Base-by-base conservation (phyloP, 768 basidiomycete genomes). In the Agrocybe praecox region DNA sequence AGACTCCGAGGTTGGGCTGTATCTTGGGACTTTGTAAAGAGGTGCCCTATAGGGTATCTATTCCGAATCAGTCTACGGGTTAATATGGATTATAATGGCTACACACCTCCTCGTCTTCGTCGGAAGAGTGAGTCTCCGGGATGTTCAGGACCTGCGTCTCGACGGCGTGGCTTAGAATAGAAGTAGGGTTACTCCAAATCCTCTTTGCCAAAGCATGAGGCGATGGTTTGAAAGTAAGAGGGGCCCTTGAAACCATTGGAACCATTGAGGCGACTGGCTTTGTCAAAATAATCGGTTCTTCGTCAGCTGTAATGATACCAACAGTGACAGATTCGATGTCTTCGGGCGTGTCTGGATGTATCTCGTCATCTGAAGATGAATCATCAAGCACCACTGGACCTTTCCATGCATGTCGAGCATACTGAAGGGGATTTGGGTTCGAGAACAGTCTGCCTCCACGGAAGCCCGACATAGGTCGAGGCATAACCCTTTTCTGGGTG, bases 131-230 rank as follows among this genome's bases (percentile, higher is more conserved):
- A 12, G 33, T 46, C 24, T 23, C 46, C 9, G 47, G n/a, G 57
- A 46, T 50, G n/a, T 36, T 33, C 53, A 29, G 49, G 24, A 9
- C 26, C 19, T 36, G 40, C 36, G 34, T 36, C 17, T 33, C 22
- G n/a, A 45, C 32, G 29, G n/a, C 15, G 40, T 4, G 33, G 23
- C 43, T 21, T n/a, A n/a, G 12, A 10, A 49, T 23, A 46, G 52
- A 18, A 6, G 52, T 19, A 23, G 53, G 19, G 11, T 46, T 51
- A 26, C 63, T 79, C 86, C 86, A 87, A 56, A 85, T 80, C 52
- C 82, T 81, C 62, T 79, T 80, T 8, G 86, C 85, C 66, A 84
- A 86, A 61, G 79, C 78, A 68, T 81, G 78, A n/a, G 86, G 86
- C 34, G 84, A 82, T 15, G 87, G 87, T 49, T 84, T 84, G 67